A percentile compares a stretch with the other conserved stretches of the same genome.
Conservation (phyloP, 768 basidiomycete species). For the Mycena floridula region DNA sequence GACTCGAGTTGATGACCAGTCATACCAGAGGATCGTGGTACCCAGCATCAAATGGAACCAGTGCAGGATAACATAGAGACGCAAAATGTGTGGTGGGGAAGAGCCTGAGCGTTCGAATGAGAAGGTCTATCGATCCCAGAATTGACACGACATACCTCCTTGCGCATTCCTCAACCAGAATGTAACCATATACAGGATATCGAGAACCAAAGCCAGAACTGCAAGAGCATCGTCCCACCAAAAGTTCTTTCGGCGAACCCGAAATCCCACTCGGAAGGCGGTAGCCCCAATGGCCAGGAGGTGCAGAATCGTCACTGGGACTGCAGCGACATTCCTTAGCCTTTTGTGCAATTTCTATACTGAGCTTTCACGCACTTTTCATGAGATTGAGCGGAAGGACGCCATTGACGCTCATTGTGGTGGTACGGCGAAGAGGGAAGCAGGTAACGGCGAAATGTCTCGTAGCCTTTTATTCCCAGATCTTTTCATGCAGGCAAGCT, state of each 20-base stretch:
- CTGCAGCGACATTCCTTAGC: background rate
- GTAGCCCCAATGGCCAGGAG: constrained; percentile 10
- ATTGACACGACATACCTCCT: constrained; percentile 3
- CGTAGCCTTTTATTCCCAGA: no score
- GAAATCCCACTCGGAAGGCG: constrained; percentile 11
- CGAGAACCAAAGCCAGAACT: constrained; percentile 9
- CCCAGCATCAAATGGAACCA: background rate
- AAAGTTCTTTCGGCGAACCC: constrained; percentile 8
- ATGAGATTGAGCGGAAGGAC: background rate
- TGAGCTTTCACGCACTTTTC: background rate
- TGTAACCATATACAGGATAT: constrained; percentile 6
- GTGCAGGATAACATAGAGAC: background rate
- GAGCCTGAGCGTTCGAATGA: background rate
- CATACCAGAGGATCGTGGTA: background rate
- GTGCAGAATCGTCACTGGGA: constrained; percentile 10
- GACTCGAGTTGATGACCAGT: background rate
- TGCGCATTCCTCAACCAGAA: constrained; percentile 9
- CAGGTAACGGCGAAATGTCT: no score
- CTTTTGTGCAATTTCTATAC: background rate
- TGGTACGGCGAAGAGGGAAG: no score
- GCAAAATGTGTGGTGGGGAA: background rate
- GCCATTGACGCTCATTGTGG: no score
- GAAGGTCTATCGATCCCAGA: background rate
- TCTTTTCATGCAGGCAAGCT: no score
- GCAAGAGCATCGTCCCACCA: constrained; percentile 22